A percentile compares a stretch with the other conserved stretches of the same genome.
Conservation (phyloP, 495 filamentous ascomycete genomes). For the Schizothecium vesticola region DNA sequence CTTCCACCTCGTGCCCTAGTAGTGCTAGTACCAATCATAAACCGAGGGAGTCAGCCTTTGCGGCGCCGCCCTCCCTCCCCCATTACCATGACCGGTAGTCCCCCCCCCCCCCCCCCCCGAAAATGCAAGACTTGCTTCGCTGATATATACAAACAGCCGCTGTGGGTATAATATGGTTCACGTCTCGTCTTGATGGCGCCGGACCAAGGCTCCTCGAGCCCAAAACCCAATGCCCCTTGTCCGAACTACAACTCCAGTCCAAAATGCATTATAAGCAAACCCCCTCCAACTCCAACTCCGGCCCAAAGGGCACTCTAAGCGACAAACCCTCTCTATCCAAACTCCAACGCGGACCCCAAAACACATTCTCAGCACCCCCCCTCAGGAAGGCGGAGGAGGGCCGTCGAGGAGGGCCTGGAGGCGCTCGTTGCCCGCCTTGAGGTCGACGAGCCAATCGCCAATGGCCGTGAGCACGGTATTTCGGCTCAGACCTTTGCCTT, state of each 20-base stretch:
- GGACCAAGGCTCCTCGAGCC: neutral
- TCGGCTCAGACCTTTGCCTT: conserved; percentile 58
- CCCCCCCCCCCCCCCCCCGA: too few relatives aligned
- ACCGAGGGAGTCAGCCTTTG: too few relatives aligned
- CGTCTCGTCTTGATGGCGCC: neutral
- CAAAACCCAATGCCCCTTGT: neutral
- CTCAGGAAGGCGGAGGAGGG: neutral
- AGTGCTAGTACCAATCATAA: too few relatives aligned
- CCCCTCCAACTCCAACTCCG: neutral
- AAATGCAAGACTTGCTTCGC: neutral
- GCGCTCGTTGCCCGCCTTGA: neutral
- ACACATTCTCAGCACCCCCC: neutral
- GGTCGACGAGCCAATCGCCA: neutral
- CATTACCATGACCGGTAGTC: neutral
- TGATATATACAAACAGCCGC: neutral
- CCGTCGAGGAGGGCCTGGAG: neutral
- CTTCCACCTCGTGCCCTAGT: too few relatives aligned
- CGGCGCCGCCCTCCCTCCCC: too few relatives aligned
- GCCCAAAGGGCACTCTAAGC: too few relatives aligned
- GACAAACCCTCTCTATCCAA: too few relatives aligned
- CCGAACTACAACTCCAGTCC: neutral
- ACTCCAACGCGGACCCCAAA: too few relatives aligned
- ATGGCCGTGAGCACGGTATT: neutral
- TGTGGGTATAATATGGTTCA: neutral
- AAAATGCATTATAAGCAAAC: neutral